Percentiles rank a stretch among this genome's conserved stretches.
These are phyloP conservation scores for Albifimbria verrucaria DNA, from an alignment of 2,329 filamentous ascomycete species.

Conservation along the genomic window DNA sequence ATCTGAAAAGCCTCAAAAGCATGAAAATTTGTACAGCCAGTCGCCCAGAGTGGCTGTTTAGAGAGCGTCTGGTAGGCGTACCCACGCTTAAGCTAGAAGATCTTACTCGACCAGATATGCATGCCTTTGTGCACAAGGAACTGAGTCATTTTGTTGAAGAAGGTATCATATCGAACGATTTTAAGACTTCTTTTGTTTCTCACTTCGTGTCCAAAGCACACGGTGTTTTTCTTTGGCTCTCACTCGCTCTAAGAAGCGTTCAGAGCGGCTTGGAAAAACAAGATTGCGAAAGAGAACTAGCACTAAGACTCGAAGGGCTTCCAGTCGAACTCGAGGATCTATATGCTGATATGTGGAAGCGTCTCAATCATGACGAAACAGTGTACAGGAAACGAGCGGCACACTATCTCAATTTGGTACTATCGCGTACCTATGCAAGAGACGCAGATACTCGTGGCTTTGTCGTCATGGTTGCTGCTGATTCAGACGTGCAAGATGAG, in stretches of 20 bases:
- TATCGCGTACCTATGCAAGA: neutral
- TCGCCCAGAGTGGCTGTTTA: conserved; percentile 1
- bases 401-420: conserved; percentile 3
- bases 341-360: conserved; percentile 10
- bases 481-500: neutral
- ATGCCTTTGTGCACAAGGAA: neutral
- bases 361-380: conserved; percentile 1
- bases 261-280: neutral
- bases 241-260: conserved; percentile 1
- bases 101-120: conserved; percentile 2
- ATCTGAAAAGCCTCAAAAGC: neutral
- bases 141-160: neutral
- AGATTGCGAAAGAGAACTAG: neutral
- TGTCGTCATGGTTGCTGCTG: conserved; percentile 2
- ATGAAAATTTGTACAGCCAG: conserved; percentile 5
- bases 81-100: conserved; percentile 2
- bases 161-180: neutral
- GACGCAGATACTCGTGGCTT: neutral
- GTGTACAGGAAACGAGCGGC: conserved; percentile 6
- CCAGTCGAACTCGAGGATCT: conserved; percentile 6
- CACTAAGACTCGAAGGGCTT: neutral
- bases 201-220: conserved; percentile 3
- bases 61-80: neutral
- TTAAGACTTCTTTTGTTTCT: neutral
- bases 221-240: conserved; percentile 9